These are phyloP conservation scores for Colletotrichum zoysiae DNA, from an alignment of 2,329 filamentous ascomycete genomes.

Conservation along the genomic window DNA sequence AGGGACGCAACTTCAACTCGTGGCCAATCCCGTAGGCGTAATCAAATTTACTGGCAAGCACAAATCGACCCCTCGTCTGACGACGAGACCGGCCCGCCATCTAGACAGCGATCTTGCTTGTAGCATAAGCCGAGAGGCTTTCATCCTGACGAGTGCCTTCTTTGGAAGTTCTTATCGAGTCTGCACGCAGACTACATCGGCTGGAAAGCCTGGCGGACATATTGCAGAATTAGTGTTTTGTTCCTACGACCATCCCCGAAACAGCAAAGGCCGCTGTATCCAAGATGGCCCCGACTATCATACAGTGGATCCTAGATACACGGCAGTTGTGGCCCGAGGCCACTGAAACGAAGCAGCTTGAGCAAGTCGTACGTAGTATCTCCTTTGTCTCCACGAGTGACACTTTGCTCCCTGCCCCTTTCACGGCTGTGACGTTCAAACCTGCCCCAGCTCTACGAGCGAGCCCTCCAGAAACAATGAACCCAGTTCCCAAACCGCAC, in stretches of 20 bases:
- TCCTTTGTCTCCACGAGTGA: conserved; percentile 1
- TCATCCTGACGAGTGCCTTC: background rate
- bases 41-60: conserved; percentile 27
- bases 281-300: conserved; percentile 53
- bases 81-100: background rate
- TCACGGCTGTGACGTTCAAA: conserved; percentile 14
- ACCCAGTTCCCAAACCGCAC: conserved; percentile 8
- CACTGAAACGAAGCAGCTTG: conserved; percentile 61
- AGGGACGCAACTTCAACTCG: conserved; percentile 9
- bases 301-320: conserved; percentile 75
- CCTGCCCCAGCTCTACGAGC: conserved; percentile 6
- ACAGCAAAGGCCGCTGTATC: conserved; percentile 22
- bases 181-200: conserved; percentile 3
- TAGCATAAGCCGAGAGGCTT: background rate
- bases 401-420: conserved; percentile 19
- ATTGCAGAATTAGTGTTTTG: conserved; percentile 14
- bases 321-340: conserved; percentile 68
- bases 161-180: background rate
- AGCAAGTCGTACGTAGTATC: conserved; percentile 56
- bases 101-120: background rate
- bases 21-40: conserved; percentile 24
- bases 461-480: conserved; percentile 9
- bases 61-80: conserved; percentile 24
- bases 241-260: conserved; percentile 20
- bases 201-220: background rate